These are phyloP conservation scores for Elaeis guineensis DNA, from an alignment of 176 grass and related monocot species.

Conservation along the genomic window DNA sequence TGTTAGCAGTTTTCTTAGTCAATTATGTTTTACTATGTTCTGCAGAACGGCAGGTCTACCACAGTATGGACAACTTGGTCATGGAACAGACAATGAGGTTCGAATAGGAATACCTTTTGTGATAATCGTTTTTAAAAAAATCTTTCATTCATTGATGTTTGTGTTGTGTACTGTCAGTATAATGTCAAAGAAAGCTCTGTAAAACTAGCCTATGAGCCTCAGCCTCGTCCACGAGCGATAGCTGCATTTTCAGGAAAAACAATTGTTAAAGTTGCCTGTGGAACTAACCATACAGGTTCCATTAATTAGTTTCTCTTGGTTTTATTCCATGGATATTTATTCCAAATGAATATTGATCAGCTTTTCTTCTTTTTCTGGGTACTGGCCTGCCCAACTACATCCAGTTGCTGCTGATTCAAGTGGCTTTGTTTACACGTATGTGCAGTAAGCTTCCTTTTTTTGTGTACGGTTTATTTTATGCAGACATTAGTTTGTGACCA, in stretches of 20 bases:
- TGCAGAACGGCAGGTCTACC: conserved; percentile 81
- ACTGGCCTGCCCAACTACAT: conserved; percentile 17
- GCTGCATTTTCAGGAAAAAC: conserved; percentile 78
- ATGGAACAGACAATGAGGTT: conserved; percentile 98
- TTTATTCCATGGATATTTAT: too few species aligned
- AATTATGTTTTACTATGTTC: conserved; percentile 46
- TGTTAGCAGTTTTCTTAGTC: neutral
- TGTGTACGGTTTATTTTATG: conserved; percentile 11
- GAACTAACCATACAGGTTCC: conserved; percentile 97
- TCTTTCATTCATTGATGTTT: conserved; percentile 19
- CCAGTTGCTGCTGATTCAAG: conserved; percentile 95
- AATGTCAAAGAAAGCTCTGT: conserved; percentile 85
- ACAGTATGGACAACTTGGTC: conserved; percentile 94
- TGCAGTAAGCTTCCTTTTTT: conserved; percentile 16
- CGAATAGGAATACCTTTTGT: too few species aligned
- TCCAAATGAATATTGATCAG: too few species aligned
- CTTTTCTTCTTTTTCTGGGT: conserved; percentile 2
- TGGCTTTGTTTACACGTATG: conserved; percentile 99
- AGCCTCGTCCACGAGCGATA: conserved; percentile 67
- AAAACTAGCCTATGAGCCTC: conserved; percentile 85
- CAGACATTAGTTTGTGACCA: too few species aligned
- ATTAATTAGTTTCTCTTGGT: neutral
- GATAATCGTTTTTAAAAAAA: neutral
- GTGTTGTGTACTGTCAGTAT: conserved; percentile 53
- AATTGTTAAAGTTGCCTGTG: conserved; percentile 84